A percentile compares a stretch with the other conserved stretches of the same genome.
These are phyloP conservation scores for Tolypocladium ovalisporum DNA, from an alignment of 2,329 filamentous ascomycete genomes.

Conservation along the genomic window DNA sequence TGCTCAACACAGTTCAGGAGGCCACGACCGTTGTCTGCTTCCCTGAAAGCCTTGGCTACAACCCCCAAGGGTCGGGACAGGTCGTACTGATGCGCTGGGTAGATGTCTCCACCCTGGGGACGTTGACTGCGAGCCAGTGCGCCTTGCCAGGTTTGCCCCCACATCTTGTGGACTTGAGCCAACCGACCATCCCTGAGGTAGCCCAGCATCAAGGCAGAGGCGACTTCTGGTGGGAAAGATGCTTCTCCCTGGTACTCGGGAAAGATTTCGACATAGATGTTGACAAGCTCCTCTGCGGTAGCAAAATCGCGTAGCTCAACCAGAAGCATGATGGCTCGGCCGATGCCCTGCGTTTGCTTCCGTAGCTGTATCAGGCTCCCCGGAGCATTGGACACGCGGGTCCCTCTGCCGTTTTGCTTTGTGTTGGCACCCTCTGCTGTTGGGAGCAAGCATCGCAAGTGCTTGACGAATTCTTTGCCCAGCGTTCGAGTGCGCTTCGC, in stretches of 20 bases:
- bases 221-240: slow-evolving; percentile 39
- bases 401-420: neutral
- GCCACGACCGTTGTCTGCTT: slow-evolving; percentile 28
- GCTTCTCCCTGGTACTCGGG: slow-evolving; percentile 19
- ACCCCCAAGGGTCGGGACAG: slow-evolving; percentile 37
- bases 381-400: neutral
- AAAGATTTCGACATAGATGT: slow-evolving; percentile 36
- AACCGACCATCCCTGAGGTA: slow-evolving; percentile 47
- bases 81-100: slow-evolving; percentile 40
- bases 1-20: slow-evolving; percentile 40
- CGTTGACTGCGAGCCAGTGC: slow-evolving; percentile 27
- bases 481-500: slow-evolving; percentile 13
- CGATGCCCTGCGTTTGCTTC: slow-evolving; percentile 17
- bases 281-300: slow-evolving; percentile 45
- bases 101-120: slow-evolving; percentile 17
- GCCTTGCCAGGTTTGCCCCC: slow-evolving; percentile 48
- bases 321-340: slow-evolving; percentile 22
- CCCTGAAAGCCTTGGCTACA: slow-evolving; percentile 34
- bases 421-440: neutral
- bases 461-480: slow-evolving; percentile 16
- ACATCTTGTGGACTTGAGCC: slow-evolving; percentile 52
- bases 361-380: slow-evolving; percentile 12
- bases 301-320: slow-evolving; percentile 31
- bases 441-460: slow-evolving; percentile 13
- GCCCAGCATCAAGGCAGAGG: slow-evolving; percentile 57